phyloP scores from a whole-genome alignment of 441 rosid genomes.

The Syzygium malaccense region DNA sequence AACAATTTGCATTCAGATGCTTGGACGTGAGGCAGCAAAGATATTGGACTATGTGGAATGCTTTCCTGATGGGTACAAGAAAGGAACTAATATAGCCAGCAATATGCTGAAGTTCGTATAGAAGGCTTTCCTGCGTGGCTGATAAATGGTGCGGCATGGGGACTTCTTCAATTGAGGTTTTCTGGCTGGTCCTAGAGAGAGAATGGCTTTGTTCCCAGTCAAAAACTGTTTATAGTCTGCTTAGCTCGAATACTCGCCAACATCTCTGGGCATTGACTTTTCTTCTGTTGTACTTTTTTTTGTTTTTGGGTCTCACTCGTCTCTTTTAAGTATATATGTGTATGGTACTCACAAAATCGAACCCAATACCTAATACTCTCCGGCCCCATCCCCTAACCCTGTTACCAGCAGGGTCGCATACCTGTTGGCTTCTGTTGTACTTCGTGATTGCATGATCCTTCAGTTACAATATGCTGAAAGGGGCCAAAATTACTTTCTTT shows the following conservation, averaged over 20 bases:
- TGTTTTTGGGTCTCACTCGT: too few species aligned
- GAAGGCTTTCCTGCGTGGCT: slow-evolving; percentile 97
- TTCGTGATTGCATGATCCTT: too few species aligned
- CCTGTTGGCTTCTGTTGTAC: too few species aligned
- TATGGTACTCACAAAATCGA: too few species aligned
- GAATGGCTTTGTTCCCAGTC: not conserved
- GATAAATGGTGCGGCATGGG: slow-evolving; percentile 67
- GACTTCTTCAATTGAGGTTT: not conserved
- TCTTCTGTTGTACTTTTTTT: too few species aligned
- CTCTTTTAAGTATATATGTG: too few species aligned
- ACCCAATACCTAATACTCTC: too few species aligned
- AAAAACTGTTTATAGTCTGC: not conserved
- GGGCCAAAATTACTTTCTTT: not conserved
- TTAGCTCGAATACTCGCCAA: not conserved
- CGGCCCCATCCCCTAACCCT: too few species aligned
- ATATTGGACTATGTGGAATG: slow-evolving; percentile 75
- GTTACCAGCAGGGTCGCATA: too few species aligned
- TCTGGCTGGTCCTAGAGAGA: not conserved
- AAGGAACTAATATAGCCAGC: slow-evolving; percentile 71
- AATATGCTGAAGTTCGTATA: slow-evolving; percentile 60
- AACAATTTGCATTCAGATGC: slow-evolving; percentile 43
- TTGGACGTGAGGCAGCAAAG: slow-evolving; percentile 69
- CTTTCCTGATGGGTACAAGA: slow-evolving; percentile 77
- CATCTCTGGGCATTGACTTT: too few species aligned
- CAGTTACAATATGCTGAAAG: not conserved